Evolutionary conservation across 768 basidiomycete genomes (phyloP).

Genomic region (Psilocybe subaeruginosa): DNA sequence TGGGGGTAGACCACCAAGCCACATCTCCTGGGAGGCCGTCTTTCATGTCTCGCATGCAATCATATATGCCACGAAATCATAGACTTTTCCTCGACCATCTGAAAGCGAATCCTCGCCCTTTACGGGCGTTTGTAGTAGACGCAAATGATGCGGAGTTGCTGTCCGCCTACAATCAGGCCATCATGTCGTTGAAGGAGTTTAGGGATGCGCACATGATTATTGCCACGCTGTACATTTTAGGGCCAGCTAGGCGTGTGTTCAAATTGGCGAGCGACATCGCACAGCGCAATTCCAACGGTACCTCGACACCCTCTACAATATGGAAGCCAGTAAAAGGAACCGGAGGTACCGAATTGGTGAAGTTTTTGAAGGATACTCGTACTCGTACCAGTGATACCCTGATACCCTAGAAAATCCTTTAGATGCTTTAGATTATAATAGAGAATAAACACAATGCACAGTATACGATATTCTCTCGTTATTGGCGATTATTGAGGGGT

Average conservation of each 20-base stretch:
- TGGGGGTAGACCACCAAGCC: conserved; percentile 63
- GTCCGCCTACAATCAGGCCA: conserved; percentile 68
- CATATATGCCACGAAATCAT: conserved; percentile 86
- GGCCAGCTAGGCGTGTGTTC: conserved; percentile 56
- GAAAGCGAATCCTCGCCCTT: conserved; percentile 56
- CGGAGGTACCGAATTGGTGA: conserved; percentile 79
- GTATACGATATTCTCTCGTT: neutral
- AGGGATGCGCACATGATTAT: conserved; percentile 82
- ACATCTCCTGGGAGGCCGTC: conserved; percentile 33
- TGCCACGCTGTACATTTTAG: conserved; percentile 76
- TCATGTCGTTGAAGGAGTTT: conserved; percentile 71
- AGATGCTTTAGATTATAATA: neutral
- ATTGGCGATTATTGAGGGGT: neutral
- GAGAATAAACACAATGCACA: neutral
- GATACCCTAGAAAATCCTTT: conserved; percentile 14
- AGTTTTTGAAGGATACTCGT: conserved; percentile 77
- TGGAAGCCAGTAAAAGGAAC: conserved; percentile 60
- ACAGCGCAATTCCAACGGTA: conserved; percentile 16
- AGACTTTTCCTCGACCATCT: conserved; percentile 77
- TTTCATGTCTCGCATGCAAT: conserved; percentile 76
- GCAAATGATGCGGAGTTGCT: conserved; percentile 37
- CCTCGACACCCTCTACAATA: conserved; percentile 1
- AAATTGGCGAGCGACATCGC: conserved; percentile 23
- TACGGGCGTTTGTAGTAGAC: conserved; percentile 57
- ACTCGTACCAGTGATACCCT: conserved; percentile 63